Base-by-base conservation (phyloP, 345 rosid species). In the Melaleuca quinquenervia region DNA sequence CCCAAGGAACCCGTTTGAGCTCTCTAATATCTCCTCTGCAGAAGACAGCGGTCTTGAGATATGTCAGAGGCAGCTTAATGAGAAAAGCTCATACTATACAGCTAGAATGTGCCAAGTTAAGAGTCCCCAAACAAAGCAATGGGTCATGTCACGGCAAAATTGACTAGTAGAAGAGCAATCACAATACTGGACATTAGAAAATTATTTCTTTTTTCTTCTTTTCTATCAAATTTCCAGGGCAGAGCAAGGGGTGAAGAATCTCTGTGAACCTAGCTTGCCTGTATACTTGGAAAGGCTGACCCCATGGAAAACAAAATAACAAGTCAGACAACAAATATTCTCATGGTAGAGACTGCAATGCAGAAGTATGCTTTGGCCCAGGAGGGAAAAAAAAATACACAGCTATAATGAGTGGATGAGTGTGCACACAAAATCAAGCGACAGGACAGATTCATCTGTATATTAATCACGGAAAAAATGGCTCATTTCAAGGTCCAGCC, bases 21-120 rank as follows among this genome's bases (percentile, higher is more conserved):
- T 41, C 27, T 86, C 88, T 87, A 90, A 45, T 70, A 87, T 70
- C 89, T 86, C 84, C 89, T 91, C 95, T 91, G 92, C 91, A 91
- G 13, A 87, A 70, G n/a, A 75, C 60, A 84, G 60, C 24, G 6
- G 2, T 64, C 11, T 32, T 32, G 44, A 7, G 45, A 22, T 64
- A 64, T 64, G 78, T 64, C 45, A 64, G 78, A 64, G 78, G 78
- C 24, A 64, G 45, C 45, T 6, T 15, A 45, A 32, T 1, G 0
- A 32, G 45, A 32, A 64, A 32, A 64, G 11, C 44, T 64, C 44
- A 8, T 45, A 32, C 45, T 64, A 7, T 3, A 64, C 78, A 16
- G 78, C 45, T 64, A 64, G 24, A 64, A 64, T 64, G 44, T 32
- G 36, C 20, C 24, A 32, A 3, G 76, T 18, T 29, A 29, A 64